Evolutionary conservation across 1,139 yeast species (phyloP).

Genomic region (Saccharomycopsis crataegensis): DNA sequence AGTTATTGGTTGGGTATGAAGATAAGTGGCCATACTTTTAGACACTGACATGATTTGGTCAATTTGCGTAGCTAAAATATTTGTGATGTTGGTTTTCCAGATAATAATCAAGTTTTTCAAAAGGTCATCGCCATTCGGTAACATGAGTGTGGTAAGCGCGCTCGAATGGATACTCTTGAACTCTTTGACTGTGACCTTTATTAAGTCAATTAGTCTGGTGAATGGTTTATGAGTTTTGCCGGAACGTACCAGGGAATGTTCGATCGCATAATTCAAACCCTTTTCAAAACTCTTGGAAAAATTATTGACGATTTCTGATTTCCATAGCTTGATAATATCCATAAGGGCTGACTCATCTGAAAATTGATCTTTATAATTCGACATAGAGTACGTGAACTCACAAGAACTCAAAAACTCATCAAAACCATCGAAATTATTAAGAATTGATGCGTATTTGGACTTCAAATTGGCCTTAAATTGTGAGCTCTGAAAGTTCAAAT

Average conservation of each 20-base stretch:
- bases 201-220: neutral
- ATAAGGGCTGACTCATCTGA: neutral
- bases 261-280: neutral
- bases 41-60: neutral
- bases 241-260: neutral
- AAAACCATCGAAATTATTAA: neutral
- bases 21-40: neutral
- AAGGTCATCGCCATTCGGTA: neutral
- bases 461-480: neutral
- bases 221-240: neutral
- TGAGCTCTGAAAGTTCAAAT: neutral
- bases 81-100: slow-evolving; percentile 1
- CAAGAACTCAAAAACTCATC: neutral
- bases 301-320: neutral
- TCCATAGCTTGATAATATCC: slow-evolving; percentile 7
- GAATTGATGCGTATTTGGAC: neutral
- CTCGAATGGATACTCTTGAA: slow-evolving; percentile 6
- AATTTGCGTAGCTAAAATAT: neutral
- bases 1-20: neutral
- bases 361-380: slow-evolving; percentile 7
- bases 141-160: neutral
- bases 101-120: neutral
- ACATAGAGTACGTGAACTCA: neutral
- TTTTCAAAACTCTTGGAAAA: neutral
- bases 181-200: slow-evolving; percentile 1